A percentile compares a stretch with the other conserved stretches of the same genome.
Conservation (phyloP, 768 basidiomycete species). For the Clathrus columnatus region DNA sequence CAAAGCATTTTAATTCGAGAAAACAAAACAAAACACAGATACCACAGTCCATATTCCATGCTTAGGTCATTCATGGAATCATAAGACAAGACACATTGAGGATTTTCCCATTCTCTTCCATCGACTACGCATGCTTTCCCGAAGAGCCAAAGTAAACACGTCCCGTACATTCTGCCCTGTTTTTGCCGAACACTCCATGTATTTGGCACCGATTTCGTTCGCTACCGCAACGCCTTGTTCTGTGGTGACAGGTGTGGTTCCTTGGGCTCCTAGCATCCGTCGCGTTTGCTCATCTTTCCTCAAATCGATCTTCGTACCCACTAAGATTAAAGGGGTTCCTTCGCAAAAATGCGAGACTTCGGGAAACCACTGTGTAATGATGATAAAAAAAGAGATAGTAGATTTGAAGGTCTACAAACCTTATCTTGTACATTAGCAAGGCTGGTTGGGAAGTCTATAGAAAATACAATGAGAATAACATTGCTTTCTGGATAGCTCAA, state of each 20-base stretch:
- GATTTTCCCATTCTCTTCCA: constrained; percentile 67
- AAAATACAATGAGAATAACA: constrained; percentile 91
- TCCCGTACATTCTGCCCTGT: constrained; percentile 84
- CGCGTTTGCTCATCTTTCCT: constrained; percentile 79
- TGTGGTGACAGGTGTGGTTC: constrained; percentile 67
- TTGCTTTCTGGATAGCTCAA: constrained; percentile 84
- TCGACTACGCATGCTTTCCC: constrained; percentile 77
- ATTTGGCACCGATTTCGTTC: constrained; percentile 86
- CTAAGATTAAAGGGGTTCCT: constrained; percentile 80
- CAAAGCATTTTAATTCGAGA: neutral
- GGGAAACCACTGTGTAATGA: constrained; percentile 66
- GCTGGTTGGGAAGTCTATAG: constrained; percentile 85
- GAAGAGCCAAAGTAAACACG: constrained; percentile 82
- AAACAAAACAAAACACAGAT: constrained; percentile 2
- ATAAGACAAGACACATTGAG: constrained; percentile 63
- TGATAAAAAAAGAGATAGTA: constrained; percentile 2
- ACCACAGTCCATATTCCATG: neutral
- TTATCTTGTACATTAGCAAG: constrained; percentile 88
- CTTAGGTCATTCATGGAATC: constrained; percentile 13
- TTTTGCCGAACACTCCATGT: constrained; percentile 92
- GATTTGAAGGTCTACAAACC: constrained; percentile 32
- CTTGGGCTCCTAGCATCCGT: constrained; percentile 85
- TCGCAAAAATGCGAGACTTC: constrained; percentile 92
- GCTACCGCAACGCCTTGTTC: constrained; percentile 83
- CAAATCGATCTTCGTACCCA: constrained; percentile 91